A percentile compares a stretch with the other conserved stretches of the same genome.
Evolutionary conservation across 2,329 filamentous ascomycete genomes (phyloP).

Genomic region (Rhexocercosporidium sp.): DNA sequence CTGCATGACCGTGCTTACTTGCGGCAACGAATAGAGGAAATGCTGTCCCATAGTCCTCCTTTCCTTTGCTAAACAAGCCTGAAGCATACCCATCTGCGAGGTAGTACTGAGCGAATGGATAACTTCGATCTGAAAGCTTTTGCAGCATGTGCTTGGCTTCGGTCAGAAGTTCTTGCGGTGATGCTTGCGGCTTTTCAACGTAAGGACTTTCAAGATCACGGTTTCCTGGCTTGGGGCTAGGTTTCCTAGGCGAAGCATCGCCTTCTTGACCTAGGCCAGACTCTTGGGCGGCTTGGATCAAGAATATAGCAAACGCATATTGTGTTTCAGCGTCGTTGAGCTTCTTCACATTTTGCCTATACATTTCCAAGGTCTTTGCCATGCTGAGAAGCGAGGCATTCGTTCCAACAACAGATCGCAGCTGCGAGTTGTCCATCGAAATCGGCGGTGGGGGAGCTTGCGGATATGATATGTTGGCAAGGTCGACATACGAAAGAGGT

Average conservation of each 20-base stretch:
- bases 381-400: constrained; percentile 91
- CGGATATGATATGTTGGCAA: constrained; percentile 57
- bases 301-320: constrained; percentile 95
- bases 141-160: constrained; percentile 92
- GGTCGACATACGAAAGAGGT: constrained; percentile 49
- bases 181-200: constrained; percentile 53
- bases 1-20: constrained; percentile 95
- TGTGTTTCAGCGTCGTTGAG: constrained; percentile 88
- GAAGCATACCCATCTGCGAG: constrained; percentile 93
- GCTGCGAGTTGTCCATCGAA: constrained; percentile 76
- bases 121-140: constrained; percentile 82
- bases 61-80: constrained; percentile 92
- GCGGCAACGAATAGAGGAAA: constrained; percentile 93
- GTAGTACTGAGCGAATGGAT: constrained; percentile 98
- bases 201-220: constrained; percentile 55
- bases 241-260: constrained; percentile 29
- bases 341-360: constrained; percentile 95
- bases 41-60: constrained; percentile 87
- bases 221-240: constrained; percentile 50
- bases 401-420: constrained; percentile 80
- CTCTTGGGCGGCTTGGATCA: constrained; percentile 88
- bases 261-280: constrained; percentile 63
- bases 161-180: constrained; percentile 72
- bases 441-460: constrained; percentile 43
- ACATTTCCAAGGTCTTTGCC: constrained; percentile 97